phyloP scores from a whole-genome alignment of 2,329 filamentous ascomycete species.

The Epichloe gansuensis region DNA sequence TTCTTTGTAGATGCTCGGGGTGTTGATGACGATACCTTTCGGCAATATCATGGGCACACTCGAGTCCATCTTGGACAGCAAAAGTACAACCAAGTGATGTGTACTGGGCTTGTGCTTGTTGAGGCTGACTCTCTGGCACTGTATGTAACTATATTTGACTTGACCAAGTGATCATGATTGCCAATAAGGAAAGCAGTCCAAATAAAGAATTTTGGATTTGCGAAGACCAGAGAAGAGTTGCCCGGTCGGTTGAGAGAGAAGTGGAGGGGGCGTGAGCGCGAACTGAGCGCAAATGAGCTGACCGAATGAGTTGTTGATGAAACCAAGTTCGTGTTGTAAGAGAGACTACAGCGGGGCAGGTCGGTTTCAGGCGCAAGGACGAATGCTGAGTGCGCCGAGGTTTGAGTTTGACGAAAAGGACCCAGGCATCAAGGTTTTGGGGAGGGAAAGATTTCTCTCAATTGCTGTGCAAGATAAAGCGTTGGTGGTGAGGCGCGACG shows the following conservation, averaged over 20 bases:
- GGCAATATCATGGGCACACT: constrained; percentile 36
- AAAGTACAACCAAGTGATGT: neutral
- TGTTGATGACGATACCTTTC: constrained; percentile 44
- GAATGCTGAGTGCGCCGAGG: too few relatives aligned
- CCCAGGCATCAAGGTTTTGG: neutral
- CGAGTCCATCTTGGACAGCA: constrained; percentile 19
- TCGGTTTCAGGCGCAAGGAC: too few relatives aligned
- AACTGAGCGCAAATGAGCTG: too few relatives aligned
- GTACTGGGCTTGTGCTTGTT: neutral
- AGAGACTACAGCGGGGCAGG: too few relatives aligned
- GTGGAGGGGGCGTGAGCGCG: neutral
- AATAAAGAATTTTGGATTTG: neutral
- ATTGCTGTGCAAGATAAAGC: neutral
- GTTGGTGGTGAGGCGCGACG: neutral
- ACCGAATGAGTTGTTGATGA: too few relatives aligned
- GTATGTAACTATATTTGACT: neutral
- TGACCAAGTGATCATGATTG: constrained; percentile 2
- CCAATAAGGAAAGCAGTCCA: neutral
- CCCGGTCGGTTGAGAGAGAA: neutral
- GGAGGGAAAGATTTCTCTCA: neutral
- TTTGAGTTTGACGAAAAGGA: neutral
- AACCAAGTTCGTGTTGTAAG: too few relatives aligned
- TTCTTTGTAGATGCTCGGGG: constrained; percentile 36
- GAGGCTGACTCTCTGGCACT: neutral
- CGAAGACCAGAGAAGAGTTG: neutral